Base-by-base conservation (phyloP, 2,329 filamentous ascomycete species). In the Drechslerella stenobrocha region DNA sequence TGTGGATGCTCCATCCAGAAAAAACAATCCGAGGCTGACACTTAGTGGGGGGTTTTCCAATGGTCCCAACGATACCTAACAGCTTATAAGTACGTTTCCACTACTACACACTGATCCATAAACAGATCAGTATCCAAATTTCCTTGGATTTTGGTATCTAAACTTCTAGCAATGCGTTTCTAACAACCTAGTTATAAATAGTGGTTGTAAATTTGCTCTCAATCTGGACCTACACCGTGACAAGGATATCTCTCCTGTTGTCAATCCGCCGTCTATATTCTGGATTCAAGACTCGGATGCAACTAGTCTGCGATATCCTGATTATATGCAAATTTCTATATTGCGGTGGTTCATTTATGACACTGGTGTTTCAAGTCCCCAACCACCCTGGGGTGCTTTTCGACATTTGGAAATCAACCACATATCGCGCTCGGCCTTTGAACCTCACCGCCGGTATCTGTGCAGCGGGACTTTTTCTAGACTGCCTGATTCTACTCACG, bases 201-300 rank as follows among this genome's bases (percentile, higher is more conserved):
- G 63, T 67, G 55, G 45, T 67, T 13, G 30, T 67, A 18, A 67
- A 60, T 32, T 7, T 60, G 4, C 45, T 67, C 2, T 55, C 63
- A 9, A 56, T 67, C 11, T 67, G 63, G 63, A 67, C 63, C 1
- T 67, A 67, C n/a, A 60, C 63, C 3, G 51, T 60, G 5, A 67
- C 63, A 4, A 55, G 63, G 23, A 60, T 60, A 28, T 67, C 63
- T 9, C 32, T 67, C 2, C 37, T 67, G 2, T 22, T 67, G 9
- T 67, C 63, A 6, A 67, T 67, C 18, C 63, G 63, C 7, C 55
- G 63, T 7, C 55, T 67, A 2, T 67, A 67, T 20, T 67, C 63
- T 4, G 56, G 63, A 2, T 67, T 67, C 35, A 37, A 44, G 24
- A 67, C 63, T 2, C 48, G 37, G 28, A 67, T 67, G 63, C 63